phyloP scores from a whole-genome alignment of 1,284 basidiomycete species.

The Trametes versicolor region DNA sequence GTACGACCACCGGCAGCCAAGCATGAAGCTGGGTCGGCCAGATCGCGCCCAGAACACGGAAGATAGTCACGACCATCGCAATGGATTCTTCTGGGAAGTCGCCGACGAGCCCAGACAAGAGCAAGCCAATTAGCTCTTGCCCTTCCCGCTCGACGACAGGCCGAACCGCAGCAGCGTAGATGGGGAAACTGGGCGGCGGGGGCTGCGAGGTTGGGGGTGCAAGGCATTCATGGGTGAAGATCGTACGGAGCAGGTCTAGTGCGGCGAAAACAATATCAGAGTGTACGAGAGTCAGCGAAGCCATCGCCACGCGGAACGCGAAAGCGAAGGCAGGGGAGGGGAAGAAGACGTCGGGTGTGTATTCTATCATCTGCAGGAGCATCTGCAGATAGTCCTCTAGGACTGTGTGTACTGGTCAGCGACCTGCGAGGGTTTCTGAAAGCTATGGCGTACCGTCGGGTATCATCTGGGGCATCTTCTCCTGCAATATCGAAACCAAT shows the following conservation, averaged over 20 bases:
- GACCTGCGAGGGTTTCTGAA: background rate
- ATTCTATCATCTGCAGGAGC: conserved; percentile 74
- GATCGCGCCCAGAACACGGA: conserved; percentile 73
- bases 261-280: conserved; percentile 84
- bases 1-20: conserved; percentile 80
- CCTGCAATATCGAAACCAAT: conserved; percentile 72
- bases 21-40: conserved; percentile 75
- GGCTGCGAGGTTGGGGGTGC: conserved; percentile 47
- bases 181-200: conserved; percentile 68
- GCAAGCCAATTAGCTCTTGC: conserved; percentile 71
- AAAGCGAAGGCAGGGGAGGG: conserved; percentile 78
- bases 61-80: conserved; percentile 79
- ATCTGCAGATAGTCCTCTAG: conserved; percentile 96
- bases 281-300: conserved; percentile 82
- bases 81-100: conserved; percentile 91
- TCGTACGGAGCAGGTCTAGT: conserved; percentile 81
- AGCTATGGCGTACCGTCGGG: conserved; percentile 74
- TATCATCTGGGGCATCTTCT: conserved; percentile 74
- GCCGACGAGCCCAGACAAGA: conserved; percentile 84
- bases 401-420: conserved; percentile 58
- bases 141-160: conserved; percentile 80
- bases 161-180: conserved; percentile 75
- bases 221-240: conserved; percentile 80
- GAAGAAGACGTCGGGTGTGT: conserved; percentile 82
- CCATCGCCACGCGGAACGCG: conserved; percentile 80